phyloP scores from a whole-genome alignment of 495 filamentous ascomycete genomes.

The Chaetomium tenue region DNA sequence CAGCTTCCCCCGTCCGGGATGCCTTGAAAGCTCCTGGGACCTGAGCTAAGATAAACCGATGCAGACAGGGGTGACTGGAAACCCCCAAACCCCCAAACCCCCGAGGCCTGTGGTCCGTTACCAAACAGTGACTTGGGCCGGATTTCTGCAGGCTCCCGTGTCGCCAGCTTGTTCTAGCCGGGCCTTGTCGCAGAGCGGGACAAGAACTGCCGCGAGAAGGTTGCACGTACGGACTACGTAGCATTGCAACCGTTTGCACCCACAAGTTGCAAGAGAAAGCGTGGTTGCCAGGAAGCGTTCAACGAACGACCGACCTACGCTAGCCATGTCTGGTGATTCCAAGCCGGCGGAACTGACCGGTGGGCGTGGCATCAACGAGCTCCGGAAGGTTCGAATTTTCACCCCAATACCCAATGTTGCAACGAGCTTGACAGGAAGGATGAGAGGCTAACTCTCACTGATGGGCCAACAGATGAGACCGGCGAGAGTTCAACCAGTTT shows the following conservation, averaged over 20 bases:
- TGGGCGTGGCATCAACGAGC: not conserved
- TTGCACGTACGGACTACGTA: not conserved
- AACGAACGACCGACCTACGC: not conserved
- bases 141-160: not conserved
- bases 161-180: not conserved
- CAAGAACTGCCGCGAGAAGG: conserved; percentile 7
- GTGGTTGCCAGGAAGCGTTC: too few relatives aligned
- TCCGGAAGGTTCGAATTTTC: not conserved
- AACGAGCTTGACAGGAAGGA: not conserved
- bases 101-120: not conserved
- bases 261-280: not conserved
- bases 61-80: not conserved
- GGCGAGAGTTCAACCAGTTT: not conserved
- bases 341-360: not conserved
- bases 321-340: not conserved
- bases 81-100: not conserved
- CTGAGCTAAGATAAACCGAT: not conserved
- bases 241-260: not conserved
- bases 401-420: not conserved
- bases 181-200: not conserved
- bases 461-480: too few relatives aligned
- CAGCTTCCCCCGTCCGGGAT: not conserved
- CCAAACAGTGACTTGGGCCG: not conserved
- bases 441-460: too few relatives aligned
- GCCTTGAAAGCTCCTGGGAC: not conserved